Evolutionary conservation across 2,329 filamentous ascomycete genomes (phyloP).

Genomic region (Diaporthe citrichinensis): DNA sequence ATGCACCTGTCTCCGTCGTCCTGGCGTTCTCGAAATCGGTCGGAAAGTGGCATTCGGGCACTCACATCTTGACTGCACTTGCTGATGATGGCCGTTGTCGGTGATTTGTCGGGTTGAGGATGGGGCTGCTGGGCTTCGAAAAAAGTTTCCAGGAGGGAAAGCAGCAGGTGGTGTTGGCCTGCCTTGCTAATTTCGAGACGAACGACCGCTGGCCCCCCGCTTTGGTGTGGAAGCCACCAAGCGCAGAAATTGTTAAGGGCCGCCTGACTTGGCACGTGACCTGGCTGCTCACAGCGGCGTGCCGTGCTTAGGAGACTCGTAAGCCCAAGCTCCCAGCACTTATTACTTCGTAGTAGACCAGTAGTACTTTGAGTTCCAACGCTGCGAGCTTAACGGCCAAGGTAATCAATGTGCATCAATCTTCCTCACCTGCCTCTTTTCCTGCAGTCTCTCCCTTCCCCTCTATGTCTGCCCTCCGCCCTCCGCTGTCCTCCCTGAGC

Average conservation of each 20-base stretch:
- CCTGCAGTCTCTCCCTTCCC: neutral
- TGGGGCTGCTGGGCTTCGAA: slow-evolving; percentile 43
- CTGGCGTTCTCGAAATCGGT: slow-evolving; percentile 33
- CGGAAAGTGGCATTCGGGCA: slow-evolving; percentile 42
- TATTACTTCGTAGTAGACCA: too few species aligned
- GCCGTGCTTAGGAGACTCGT: too few species aligned
- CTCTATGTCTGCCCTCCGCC: slow-evolving; percentile 40
- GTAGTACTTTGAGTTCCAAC: neutral
- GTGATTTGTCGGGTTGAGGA: slow-evolving; percentile 41
- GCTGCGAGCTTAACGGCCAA: neutral
- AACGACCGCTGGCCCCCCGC: slow-evolving; percentile 36
- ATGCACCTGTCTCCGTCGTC: slow-evolving; percentile 35
- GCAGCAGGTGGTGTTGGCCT: slow-evolving; percentile 37
- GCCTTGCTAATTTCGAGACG: slow-evolving; percentile 36
- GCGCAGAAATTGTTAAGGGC: slow-evolving; percentile 37
- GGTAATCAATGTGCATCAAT: neutral
- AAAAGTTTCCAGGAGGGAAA: slow-evolving; percentile 41
- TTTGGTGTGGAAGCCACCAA: slow-evolving; percentile 33
- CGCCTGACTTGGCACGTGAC: slow-evolving; percentile 42
- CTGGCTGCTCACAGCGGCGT: neutral
- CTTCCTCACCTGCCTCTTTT: slow-evolving; percentile 25
- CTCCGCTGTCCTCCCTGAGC: slow-evolving; percentile 58
- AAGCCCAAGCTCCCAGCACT: neutral
- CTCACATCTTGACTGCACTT: slow-evolving; percentile 58
- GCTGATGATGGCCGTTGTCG: slow-evolving; percentile 55